These are phyloP conservation scores for Claviceps lovelessii DNA, from an alignment of 2,329 filamentous ascomycete species.

Conservation along the genomic window DNA sequence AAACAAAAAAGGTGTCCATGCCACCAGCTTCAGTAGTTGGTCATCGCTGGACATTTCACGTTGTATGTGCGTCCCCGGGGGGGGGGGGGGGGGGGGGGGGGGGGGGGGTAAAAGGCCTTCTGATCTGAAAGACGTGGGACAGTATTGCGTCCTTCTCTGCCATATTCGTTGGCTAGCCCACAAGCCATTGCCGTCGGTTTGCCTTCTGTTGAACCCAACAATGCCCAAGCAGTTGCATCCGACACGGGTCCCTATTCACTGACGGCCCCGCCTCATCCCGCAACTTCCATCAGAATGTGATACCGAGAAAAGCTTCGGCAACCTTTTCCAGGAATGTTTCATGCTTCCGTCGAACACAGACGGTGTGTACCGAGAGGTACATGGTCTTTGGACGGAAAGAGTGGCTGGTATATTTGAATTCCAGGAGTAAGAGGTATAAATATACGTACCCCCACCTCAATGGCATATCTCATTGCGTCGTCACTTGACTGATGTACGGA, in stretches of 20 bases:
- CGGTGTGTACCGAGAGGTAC: not conserved
- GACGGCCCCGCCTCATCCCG: conserved; percentile 4
- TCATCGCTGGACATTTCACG: not conserved
- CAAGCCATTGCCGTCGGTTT: conserved; percentile 3
- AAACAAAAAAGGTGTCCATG: not conserved
- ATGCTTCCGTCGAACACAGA: not conserved
- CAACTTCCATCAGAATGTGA: conserved; percentile 1
- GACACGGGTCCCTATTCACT: conserved; percentile 2
- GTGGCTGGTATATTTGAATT: not conserved
- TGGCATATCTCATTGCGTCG: not conserved
- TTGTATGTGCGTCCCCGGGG: conserved; percentile 2
- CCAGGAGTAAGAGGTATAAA: not conserved
- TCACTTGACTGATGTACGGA: not conserved
- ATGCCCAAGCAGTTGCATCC: conserved; percentile 3
- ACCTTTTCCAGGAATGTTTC: not conserved
- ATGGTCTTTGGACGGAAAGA: not conserved
- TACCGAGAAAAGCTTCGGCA: conserved; percentile 1
- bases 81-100: no score
- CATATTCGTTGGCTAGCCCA: not conserved
- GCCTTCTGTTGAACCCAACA: conserved; percentile 5
- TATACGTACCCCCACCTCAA: not conserved
- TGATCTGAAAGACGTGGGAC: not conserved
- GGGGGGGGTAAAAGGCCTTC: no score
- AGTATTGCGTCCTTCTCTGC: not conserved
- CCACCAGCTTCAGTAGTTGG: not conserved